phyloP scores from a whole-genome alignment of 441 rosid genomes.

The Monsonia emarginata region DNA sequence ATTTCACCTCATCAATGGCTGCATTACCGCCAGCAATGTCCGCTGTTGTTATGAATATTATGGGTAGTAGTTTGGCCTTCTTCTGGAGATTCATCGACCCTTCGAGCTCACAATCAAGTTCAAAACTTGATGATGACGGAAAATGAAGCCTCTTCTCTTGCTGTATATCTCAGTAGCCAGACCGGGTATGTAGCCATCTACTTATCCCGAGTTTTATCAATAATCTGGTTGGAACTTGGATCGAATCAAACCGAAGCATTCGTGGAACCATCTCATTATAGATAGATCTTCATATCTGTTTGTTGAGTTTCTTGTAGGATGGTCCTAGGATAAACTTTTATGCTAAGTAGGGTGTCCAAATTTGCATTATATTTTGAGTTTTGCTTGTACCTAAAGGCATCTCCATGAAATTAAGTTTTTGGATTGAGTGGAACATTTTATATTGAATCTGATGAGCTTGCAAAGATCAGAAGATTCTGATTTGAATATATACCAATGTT shows the following conservation, averaged over 20 bases:
- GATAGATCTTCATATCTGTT: background rate
- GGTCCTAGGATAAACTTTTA: too few species aligned
- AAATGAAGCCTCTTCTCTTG: background rate
- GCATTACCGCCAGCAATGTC: slow-evolving; percentile 52
- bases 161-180: background rate
- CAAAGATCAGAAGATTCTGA: too few species aligned
- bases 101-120: slow-evolving; percentile 12
- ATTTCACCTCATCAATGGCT: slow-evolving; percentile 51
- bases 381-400: too few species aligned
- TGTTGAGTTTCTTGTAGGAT: background rate
- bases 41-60: slow-evolving; percentile 52
- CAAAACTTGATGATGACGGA: slow-evolving; percentile 11
- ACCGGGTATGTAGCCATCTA: background rate
- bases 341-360: too few species aligned
- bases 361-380: too few species aligned
- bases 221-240: background rate
- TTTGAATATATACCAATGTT: too few species aligned
- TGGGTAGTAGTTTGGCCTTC: slow-evolving; percentile 52
- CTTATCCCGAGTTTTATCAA: background rate
- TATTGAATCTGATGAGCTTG: background rate
- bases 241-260: too few species aligned
- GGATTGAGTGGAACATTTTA: background rate
- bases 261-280: too few species aligned
- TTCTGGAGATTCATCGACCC: slow-evolving; percentile 43
- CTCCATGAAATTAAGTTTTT: background rate